Base-by-base conservation (phyloP, 176 grass and related monocot genomes). In the Pharus latifolius region DNA sequence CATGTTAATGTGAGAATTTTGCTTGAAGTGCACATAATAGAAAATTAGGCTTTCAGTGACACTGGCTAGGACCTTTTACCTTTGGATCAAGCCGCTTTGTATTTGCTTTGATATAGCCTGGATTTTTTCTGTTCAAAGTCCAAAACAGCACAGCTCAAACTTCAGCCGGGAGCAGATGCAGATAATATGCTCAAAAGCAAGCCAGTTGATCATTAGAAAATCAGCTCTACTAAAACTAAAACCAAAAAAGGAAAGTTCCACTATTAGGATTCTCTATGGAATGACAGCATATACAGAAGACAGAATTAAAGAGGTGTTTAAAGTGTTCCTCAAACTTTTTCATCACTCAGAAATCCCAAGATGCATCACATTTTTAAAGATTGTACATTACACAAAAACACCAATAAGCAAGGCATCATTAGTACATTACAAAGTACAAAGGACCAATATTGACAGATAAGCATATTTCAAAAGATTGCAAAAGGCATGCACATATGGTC, bases 91-190 rank as follows among this genome's bases (percentile, higher is more conserved):
- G 59, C 29, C 52, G 55, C 67, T 85, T 79, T 75, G 82, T 83
- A 86, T 91, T 91, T 71, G 87, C 71, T 83, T 91, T 78, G 56
- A 98, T 88, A 75, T 78, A 93, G 44, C 95, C 95, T 76, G 95
- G 95, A 88, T 91, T 85, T 72, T 90, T 93, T 81, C 95, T 98
- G 79, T 44, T 67, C 58, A 43, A 69, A 76, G 26, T 59, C 34
- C 23, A 81, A 76, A 83, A 64, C 14, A 69, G 26, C 47, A 63
- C 22, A 55, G 43, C 25, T 70, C 23, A 63, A 65, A 65, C 25
- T 86, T 73, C 40, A 82, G 10, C 33, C 72, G n/a, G 45, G 30
- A 69, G 10, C 33, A 83, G 28, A 49, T 26, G 76, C 11, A 54
- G 29, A 79, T 11, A 50, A 55, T 29, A 79, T 69, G 44, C 19